Base-by-base conservation (phyloP, 2,329 filamentous ascomycete genomes). In the Didymella keratinophila region DNA sequence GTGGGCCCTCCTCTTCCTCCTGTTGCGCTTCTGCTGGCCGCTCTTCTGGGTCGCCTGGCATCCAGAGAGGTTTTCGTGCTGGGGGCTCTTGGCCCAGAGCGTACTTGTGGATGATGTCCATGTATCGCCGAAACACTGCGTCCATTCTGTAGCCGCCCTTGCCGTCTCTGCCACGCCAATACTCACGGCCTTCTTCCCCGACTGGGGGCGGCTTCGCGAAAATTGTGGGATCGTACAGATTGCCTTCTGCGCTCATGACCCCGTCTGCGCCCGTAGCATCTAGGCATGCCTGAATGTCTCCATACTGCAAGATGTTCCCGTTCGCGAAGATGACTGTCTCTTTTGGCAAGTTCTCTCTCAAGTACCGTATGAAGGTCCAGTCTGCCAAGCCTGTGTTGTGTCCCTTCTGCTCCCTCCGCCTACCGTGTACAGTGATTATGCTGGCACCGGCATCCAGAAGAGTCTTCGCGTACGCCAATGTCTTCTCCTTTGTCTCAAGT, bases 301-400 rank as follows among this genome's bases (percentile, higher is more conserved):
- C 88, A 58, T 89, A 84, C 74, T 91, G 89, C 58, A 99, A 80
- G 34, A 97, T 89, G 72, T 99, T 99, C 12, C 95, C 95, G 76
- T 99, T 99, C 3, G 95, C 95, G 73, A 99, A 98, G 2, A 99
- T 86, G 23, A 99, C 95, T 8, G 93, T 96, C 46, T 97, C 93
- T 1, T 84, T 80, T 0, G 94, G 94, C 28, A 99, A 79, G 61
- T 89, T 90, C 11, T 97, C 91, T 47, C 95, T 84, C 64, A 99
- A 78, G 71, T 91, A 94, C 4, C 88, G 85, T 56, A 99, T 88
- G 71, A 90, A 86, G n/a, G 80, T 81, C 95, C 95, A 99, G 78
- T 99, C 93, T 4, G 95, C 95, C 34, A 98, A 69, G 0, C 95
- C 95, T 0, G 95, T 99, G 71, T 96, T 86, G 74, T 99, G 95